Conservation (phyloP, 345 rosid species). For the Combretum micranthum region DNA sequence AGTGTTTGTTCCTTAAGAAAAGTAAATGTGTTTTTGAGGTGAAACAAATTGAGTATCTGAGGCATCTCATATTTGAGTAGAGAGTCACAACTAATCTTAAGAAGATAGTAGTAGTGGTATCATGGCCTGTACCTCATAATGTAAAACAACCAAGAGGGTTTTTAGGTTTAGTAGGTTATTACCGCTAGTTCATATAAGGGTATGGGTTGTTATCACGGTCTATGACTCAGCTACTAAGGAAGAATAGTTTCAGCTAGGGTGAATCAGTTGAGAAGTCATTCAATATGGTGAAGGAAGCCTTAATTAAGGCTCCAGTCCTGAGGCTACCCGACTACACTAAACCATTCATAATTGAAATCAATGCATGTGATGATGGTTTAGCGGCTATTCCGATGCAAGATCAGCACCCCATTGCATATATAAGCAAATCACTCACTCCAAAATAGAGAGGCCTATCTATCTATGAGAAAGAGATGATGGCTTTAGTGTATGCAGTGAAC, state of each 20-base stretch:
- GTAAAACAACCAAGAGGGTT: neutral
- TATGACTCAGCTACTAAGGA: no score
- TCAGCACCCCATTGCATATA: neutral
- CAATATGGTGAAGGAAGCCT: no score
- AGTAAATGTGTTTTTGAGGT: slow-evolving; percentile 1
- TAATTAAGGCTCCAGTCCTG: no score
- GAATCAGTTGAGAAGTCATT: no score
- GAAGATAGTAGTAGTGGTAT: neutral
- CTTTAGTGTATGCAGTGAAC: slow-evolving; percentile 5
- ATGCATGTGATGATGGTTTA: neutral
- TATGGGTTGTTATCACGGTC: no score
- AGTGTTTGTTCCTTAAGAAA: neutral
- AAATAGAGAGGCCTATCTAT: neutral
- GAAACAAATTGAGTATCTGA: neutral
- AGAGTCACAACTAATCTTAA: neutral
- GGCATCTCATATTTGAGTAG: neutral
- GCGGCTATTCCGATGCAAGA: neutral
- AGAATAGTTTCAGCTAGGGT: no score
- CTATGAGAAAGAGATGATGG: slow-evolving; percentile 6
- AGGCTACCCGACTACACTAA: no score
- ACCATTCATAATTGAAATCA: no score
- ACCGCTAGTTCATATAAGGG: neutral
- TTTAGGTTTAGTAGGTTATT: no score
- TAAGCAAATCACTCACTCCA: neutral
- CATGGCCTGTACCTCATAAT: neutral